Evolutionary conservation across 768 basidiomycete species (phyloP).

Genomic region (Harrya chromipes): DNA sequence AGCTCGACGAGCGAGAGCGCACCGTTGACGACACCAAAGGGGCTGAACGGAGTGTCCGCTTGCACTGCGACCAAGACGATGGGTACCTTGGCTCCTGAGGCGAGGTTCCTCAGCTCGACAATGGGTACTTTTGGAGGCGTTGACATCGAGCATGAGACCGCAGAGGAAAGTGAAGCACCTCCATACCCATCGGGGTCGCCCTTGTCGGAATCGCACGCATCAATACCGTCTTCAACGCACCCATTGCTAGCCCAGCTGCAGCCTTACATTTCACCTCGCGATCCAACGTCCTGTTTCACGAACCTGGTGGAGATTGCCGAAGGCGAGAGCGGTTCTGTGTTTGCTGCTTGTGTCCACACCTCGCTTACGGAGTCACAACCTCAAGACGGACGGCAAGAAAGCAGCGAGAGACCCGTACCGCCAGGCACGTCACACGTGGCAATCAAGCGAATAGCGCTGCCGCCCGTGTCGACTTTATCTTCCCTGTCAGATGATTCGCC

Average conservation of each 20-base stretch:
- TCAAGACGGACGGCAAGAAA: neutral
- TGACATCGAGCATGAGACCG: slow-evolving; percentile 9
- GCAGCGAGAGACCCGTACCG: slow-evolving; percentile 23
- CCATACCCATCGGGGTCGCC: neutral
- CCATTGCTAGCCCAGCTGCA: slow-evolving; percentile 44
- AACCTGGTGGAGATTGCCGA: slow-evolving; percentile 79
- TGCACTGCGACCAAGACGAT: slow-evolving; percentile 4
- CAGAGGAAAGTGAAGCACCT: slow-evolving; percentile 2
- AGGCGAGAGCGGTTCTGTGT: slow-evolving; percentile 78
- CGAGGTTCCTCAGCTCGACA: slow-evolving; percentile 27
- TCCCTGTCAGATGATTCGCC: slow-evolving; percentile 19
- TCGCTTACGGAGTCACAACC: slow-evolving; percentile 7
- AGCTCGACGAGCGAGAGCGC: slow-evolving; percentile 30
- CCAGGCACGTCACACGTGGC: slow-evolving; percentile 52
- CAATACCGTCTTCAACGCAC: slow-evolving; percentile 3
- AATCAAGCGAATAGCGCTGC: slow-evolving; percentile 68
- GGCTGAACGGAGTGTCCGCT: slow-evolving; percentile 7
- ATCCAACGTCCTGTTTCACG: slow-evolving; percentile 62
- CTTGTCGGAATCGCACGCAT: neutral
- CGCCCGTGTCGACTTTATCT: slow-evolving; percentile 33
- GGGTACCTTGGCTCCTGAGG: slow-evolving; percentile 23
- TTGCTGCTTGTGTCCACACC: slow-evolving; percentile 35
- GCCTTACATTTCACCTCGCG: slow-evolving; percentile 61
- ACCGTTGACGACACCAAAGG: slow-evolving; percentile 18
- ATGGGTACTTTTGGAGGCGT: slow-evolving; percentile 40